Evolutionary conservation across 371 early-diverging fungal genomes (phyloP).

Genomic region (Syncephalastrum sp.): DNA sequence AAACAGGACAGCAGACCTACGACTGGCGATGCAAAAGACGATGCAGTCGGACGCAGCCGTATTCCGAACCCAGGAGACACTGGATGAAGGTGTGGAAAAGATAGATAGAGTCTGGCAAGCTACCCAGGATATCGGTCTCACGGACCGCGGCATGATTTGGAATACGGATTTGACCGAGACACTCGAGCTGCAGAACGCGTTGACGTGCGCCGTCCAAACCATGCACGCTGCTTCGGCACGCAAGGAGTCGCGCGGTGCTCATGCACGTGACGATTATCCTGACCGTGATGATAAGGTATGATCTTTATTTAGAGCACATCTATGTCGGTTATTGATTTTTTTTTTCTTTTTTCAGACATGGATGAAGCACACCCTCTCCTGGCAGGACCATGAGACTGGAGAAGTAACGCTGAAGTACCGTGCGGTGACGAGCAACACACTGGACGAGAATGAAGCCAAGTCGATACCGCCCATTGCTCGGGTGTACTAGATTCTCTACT

Average conservation of each 20-base stretch:
- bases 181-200: conserved; percentile 94
- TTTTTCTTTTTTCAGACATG: conserved; percentile 73
- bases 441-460: conserved; percentile 93
- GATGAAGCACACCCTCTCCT: conserved; percentile 98
- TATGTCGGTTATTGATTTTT: background rate
- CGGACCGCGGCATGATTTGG: conserved; percentile 97
- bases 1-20: conserved; percentile 83
- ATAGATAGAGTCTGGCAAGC: conserved; percentile 46
- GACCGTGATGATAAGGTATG: conserved; percentile 45
- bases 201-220: conserved; percentile 91
- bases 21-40: conserved; percentile 94
- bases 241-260: conserved; percentile 96
- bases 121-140: conserved; percentile 83
- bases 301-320: background rate
- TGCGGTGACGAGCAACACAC: conserved; percentile 73
- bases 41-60: conserved; percentile 98
- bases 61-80: conserved; percentile 89
- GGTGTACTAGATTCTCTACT: conserved; percentile 72
- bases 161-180: conserved; percentile 96
- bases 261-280: conserved; percentile 91
- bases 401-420: conserved; percentile 85
- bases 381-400: conserved; percentile 83
- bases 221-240: conserved; percentile 87
- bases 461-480: conserved; percentile 92
- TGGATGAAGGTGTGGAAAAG: conserved; percentile 77